These are phyloP conservation scores for Hypomyces rosellus DNA, from an alignment of 2,329 filamentous ascomycete genomes.

Conservation along the genomic window DNA sequence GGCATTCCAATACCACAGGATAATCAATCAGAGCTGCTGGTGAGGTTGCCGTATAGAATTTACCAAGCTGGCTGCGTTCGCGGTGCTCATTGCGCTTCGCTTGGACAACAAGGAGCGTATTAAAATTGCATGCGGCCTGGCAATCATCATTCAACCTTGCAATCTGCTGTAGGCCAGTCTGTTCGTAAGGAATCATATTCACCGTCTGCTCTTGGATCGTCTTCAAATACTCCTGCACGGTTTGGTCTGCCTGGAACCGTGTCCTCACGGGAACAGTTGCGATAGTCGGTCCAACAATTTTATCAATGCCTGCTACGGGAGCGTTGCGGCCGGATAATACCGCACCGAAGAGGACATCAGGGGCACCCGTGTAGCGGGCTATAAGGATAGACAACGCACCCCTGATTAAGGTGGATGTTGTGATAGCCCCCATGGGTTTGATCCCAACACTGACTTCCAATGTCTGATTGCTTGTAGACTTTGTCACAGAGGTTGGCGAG, in stretches of 20 bases:
- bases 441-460: slow-evolving; percentile 30
- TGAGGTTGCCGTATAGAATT: no score
- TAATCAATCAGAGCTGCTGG: no score
- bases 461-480: background rate
- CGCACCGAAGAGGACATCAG: slow-evolving; percentile 36
- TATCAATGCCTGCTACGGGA: slow-evolving; percentile 15
- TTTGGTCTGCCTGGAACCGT: slow-evolving; percentile 22
- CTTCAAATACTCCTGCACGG: slow-evolving; percentile 7
- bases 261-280: slow-evolving; percentile 37
- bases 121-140: no score
- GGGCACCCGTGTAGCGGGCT: slow-evolving; percentile 35
- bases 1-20: no score
- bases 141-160: no score
- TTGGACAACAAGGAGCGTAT: no score
- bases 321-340: slow-evolving; percentile 34
- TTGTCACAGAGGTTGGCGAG: background rate
- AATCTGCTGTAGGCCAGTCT: no score
- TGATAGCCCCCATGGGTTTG: slow-evolving; percentile 1
- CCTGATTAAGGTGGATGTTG: slow-evolving; percentile 9
- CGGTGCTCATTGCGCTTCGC: no score
- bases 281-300: slow-evolving; percentile 25
- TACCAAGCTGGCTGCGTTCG: no score
- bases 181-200: slow-evolving; percentile 7
- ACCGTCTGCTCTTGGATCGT: slow-evolving; percentile 12
- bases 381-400: slow-evolving; percentile 47